These are phyloP conservation scores for Lepiota venenata DNA, from an alignment of 768 basidiomycete species.

Conservation along the genomic window DNA sequence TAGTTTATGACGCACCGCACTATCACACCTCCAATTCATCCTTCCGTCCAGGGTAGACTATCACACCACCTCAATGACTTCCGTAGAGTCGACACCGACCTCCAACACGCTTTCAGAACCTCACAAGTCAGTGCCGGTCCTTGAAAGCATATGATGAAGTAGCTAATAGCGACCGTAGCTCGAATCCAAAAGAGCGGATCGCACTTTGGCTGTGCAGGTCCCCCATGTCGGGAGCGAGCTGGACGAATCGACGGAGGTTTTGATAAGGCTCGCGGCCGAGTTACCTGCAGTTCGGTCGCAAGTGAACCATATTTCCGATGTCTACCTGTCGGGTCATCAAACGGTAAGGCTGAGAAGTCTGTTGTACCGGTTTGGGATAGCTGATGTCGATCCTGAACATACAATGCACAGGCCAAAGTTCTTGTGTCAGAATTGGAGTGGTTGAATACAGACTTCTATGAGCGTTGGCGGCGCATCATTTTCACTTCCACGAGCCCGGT, in stretches of 20 bases:
- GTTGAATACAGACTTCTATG: conserved; percentile 77
- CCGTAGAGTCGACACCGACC: conserved; percentile 63
- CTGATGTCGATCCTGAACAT: not conserved
- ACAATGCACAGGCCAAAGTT: conserved; percentile 48
- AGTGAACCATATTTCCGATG: conserved; percentile 55
- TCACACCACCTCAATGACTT: conserved; percentile 74
- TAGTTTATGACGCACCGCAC: not conserved
- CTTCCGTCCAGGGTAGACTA: conserved; percentile 48
- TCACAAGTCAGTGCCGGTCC: conserved; percentile 45
- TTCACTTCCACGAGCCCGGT: conserved; percentile 74
- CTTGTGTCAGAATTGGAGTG: conserved; percentile 66
- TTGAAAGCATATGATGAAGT: not conserved
- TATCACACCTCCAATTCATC: conserved; percentile 1
- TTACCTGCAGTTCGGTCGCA: conserved; percentile 63
- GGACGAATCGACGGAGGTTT: conserved; percentile 53
- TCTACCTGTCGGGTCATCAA: conserved; percentile 68
- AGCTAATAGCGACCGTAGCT: conserved; percentile 35
- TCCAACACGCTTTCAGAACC: conserved; percentile 60
- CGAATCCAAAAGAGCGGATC: conserved; percentile 55
- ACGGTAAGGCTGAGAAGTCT: conserved; percentile 41
- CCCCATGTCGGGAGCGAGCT: conserved; percentile 61
- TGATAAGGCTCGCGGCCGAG: conserved; percentile 52
- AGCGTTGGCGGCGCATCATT: conserved; percentile 70
- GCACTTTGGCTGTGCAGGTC: conserved; percentile 54
- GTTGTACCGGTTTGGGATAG: conserved; percentile 5